These are phyloP conservation scores for Yamadazyma insecticola DNA, from an alignment of 805 yeast genomes.

Conservation along the genomic window DNA sequence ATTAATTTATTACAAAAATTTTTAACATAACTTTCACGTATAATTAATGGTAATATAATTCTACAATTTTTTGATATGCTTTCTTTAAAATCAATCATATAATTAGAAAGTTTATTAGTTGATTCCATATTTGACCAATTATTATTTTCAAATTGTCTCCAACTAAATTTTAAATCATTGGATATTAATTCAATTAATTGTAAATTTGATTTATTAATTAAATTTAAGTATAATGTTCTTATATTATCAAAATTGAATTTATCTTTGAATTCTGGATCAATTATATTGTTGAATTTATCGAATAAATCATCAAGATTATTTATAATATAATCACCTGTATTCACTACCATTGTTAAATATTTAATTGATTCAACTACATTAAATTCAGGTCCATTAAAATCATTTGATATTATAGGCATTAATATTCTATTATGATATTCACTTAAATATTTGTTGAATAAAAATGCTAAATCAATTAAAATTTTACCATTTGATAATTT, in stretches of 20 bases:
- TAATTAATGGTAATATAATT: constrained; percentile 51
- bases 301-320: constrained; percentile 74
- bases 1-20: constrained; percentile 72
- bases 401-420: constrained; percentile 31
- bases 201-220: constrained; percentile 56
- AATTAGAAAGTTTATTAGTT: constrained; percentile 72
- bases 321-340: constrained; percentile 87
- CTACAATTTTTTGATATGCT: constrained; percentile 43
- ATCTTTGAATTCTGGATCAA: constrained; percentile 28
- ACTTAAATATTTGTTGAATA: constrained; percentile 63
- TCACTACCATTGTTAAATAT: constrained; percentile 66
- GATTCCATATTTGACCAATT: constrained; percentile 65
- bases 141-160: constrained; percentile 76
- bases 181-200: constrained; percentile 55
- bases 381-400: constrained; percentile 29
- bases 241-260: constrained; percentile 50
- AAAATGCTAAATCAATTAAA: constrained; percentile 48
- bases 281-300: constrained; percentile 46
- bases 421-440: constrained; percentile 35
- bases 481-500: constrained; percentile 35
- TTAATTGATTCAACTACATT: constrained; percentile 56
- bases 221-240: constrained; percentile 51
- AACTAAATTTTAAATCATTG: constrained; percentile 58
- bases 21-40: constrained; percentile 66
- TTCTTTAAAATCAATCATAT: constrained; percentile 53